Percentiles rank a stretch among this genome's conserved stretches.
Evolutionary conservation across 768 basidiomycete genomes (phyloP).

Genomic region (Tubosaeta sp.): DNA sequence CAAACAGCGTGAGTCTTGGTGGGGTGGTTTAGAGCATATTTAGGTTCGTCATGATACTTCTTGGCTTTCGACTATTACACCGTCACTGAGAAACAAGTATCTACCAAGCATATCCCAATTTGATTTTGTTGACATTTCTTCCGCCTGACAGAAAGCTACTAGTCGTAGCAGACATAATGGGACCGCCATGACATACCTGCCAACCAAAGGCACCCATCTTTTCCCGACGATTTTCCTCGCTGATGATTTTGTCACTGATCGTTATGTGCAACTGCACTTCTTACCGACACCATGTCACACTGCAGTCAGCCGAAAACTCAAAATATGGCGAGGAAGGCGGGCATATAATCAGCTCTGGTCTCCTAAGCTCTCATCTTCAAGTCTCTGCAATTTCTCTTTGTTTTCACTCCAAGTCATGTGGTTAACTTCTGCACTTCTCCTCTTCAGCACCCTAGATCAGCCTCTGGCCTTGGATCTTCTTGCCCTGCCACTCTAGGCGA

Average conservation of each 20-base stretch:
- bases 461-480: slow-evolving; percentile 39
- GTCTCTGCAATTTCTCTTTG: neutral
- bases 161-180: neutral
- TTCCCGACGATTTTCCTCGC: too few species aligned
- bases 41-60: too few species aligned
- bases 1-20: too few species aligned
- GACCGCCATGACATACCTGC: neutral
- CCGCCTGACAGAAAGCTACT: neutral
- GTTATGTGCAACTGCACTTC: too few species aligned
- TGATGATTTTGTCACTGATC: too few species aligned
- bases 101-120: too few species aligned
- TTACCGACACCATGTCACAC: too few species aligned
- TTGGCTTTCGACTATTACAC: too few species aligned
- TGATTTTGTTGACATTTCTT: neutral
- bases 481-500: slow-evolving; percentile 43
- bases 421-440: neutral
- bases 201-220: too few species aligned
- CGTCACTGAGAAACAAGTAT: too few species aligned
- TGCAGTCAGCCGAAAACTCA: too few species aligned
- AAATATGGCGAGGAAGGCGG: neutral
- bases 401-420: slow-evolving; percentile 7
- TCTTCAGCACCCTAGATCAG: slow-evolving; percentile 5
- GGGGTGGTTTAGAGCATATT: too few species aligned
- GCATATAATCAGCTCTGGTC: slow-evolving; percentile 14
- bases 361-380: neutral